Conservation (phyloP, 345 rosid species). For the Diplotaxis tenuifolia region DNA sequence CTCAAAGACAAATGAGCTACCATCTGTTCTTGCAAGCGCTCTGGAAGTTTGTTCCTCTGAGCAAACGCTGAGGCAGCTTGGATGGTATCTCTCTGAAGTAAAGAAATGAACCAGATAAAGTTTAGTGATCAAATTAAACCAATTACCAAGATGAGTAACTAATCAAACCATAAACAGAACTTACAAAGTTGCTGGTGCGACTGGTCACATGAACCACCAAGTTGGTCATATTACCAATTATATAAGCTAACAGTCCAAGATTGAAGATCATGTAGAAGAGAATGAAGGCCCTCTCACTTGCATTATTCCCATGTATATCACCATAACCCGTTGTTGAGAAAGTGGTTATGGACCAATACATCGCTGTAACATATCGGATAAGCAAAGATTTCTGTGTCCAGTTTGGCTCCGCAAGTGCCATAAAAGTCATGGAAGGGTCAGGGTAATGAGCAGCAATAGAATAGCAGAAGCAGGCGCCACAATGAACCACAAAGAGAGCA, state of each 20-base stretch:
- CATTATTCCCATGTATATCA: constrained; percentile 71
- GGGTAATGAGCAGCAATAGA: constrained; percentile 49
- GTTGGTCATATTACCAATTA: constrained; percentile 90
- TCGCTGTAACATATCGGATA: constrained; percentile 51
- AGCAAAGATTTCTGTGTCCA: constrained; percentile 31
- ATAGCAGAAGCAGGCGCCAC: constrained; percentile 71
- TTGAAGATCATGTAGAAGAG: constrained; percentile 64
- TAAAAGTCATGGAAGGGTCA: constrained; percentile 60
- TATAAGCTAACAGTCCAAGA: constrained; percentile 67
- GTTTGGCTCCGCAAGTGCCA: constrained; percentile 47
- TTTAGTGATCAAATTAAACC: neutral
- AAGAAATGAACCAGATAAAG: neutral
- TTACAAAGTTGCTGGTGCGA: constrained; percentile 81
- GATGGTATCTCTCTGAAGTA: constrained; percentile 75
- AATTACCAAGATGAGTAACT: neutral
- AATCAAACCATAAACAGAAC: constrained; percentile 35
- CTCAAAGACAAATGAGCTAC: constrained; percentile 82
- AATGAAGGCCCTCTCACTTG: constrained; percentile 61
- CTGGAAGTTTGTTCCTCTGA: constrained; percentile 71
- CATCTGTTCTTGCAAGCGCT: constrained; percentile 86
- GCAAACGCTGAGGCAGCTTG: constrained; percentile 79
- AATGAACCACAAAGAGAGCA: constrained; percentile 68
- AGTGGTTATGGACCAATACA: constrained; percentile 87
- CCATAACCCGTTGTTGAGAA: constrained; percentile 89
- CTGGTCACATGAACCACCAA: constrained; percentile 77